A percentile compares a stretch with the other conserved stretches of the same genome.
These are phyloP conservation scores for Wickerhamiella allomyrinae DNA, from an alignment of 805 yeast genomes.

Conservation along the genomic window DNA sequence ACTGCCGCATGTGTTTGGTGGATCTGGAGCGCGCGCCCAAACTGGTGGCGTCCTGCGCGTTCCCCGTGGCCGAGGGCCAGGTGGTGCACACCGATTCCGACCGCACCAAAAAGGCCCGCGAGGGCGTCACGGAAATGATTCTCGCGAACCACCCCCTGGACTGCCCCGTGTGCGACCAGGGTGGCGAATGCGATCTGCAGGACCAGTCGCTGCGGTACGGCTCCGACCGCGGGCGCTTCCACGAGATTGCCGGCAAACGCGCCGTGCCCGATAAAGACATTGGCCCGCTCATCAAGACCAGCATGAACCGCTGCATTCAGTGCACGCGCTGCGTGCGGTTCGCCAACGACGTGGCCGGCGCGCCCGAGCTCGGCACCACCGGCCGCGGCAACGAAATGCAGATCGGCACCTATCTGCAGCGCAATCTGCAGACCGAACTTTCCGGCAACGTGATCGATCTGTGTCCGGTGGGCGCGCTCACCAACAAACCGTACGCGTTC, in stretches of 20 bases:
- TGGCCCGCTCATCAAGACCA: slow-evolving; percentile 79
- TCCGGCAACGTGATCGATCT: slow-evolving; percentile 78
- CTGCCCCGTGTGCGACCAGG: slow-evolving; percentile 88
- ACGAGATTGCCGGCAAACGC: slow-evolving; percentile 70
- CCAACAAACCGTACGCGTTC: slow-evolving; percentile 85
- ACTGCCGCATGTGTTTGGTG: slow-evolving; percentile 85
- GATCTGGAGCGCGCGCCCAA: slow-evolving; percentile 84
- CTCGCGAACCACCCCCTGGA: slow-evolving; percentile 83
- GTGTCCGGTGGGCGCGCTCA: slow-evolving; percentile 87
- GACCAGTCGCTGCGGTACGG: slow-evolving; percentile 78
- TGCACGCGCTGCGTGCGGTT: slow-evolving; percentile 86
- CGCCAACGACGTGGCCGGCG: slow-evolving; percentile 83
- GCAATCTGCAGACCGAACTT: slow-evolving; percentile 71
- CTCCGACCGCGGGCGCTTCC: slow-evolving; percentile 71
- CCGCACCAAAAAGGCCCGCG: slow-evolving; percentile 68
- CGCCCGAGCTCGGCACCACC: slow-evolving; percentile 76
- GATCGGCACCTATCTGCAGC: slow-evolving; percentile 77
- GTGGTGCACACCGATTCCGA: slow-evolving; percentile 68
- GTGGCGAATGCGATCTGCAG: slow-evolving; percentile 88
- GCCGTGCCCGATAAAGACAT: slow-evolving; percentile 84
- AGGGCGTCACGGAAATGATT: slow-evolving; percentile 80
- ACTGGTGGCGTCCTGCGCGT: slow-evolving; percentile 80
- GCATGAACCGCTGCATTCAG: slow-evolving; percentile 86
- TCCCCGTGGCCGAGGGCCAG: slow-evolving; percentile 86
- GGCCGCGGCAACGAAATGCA: slow-evolving; percentile 90